A percentile compares a stretch with the other conserved stretches of the same genome.
Conservation (phyloP, 768 basidiomycete genomes). For the Xerocomellus amylosporus region DNA sequence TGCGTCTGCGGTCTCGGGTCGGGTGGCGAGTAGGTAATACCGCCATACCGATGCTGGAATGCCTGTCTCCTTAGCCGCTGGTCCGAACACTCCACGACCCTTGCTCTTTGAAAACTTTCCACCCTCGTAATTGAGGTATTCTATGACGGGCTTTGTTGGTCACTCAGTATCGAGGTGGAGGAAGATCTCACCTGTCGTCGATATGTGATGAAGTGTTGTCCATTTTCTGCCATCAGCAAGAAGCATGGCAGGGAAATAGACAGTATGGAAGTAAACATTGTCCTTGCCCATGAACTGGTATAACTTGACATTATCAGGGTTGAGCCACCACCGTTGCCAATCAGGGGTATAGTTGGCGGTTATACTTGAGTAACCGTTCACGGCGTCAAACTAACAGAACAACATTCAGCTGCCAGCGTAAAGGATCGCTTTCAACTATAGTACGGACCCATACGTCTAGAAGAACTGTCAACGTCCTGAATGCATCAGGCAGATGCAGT, state of each 20-base stretch:
- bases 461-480: conserved; percentile 2
- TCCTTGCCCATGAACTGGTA: conserved; percentile 99
- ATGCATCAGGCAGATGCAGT: not conserved
- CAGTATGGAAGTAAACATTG: conserved; percentile 97
- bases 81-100: conserved; percentile 95
- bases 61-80: conserved; percentile 89
- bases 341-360: conserved; percentile 92
- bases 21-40: conserved; percentile 88
- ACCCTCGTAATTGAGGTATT: conserved; percentile 97
- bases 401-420: not conserved
- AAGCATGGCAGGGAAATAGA: conserved; percentile 89
- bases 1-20: conserved; percentile 92
- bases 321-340: conserved; percentile 98
- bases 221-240: conserved; percentile 87
- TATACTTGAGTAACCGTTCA: conserved; percentile 95
- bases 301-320: conserved; percentile 81
- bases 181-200: conserved; percentile 77
- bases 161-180: not conserved
- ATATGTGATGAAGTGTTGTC: conserved; percentile 92
- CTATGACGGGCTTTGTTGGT: conserved; percentile 39
- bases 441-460: conserved; percentile 88
- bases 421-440: not conserved
- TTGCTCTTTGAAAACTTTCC: conserved; percentile 99
- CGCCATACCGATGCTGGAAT: conserved; percentile 95
- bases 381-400: conserved; percentile 82